Conservation (phyloP, 208 protist species). For the Trypanosoma melophagium region DNA sequence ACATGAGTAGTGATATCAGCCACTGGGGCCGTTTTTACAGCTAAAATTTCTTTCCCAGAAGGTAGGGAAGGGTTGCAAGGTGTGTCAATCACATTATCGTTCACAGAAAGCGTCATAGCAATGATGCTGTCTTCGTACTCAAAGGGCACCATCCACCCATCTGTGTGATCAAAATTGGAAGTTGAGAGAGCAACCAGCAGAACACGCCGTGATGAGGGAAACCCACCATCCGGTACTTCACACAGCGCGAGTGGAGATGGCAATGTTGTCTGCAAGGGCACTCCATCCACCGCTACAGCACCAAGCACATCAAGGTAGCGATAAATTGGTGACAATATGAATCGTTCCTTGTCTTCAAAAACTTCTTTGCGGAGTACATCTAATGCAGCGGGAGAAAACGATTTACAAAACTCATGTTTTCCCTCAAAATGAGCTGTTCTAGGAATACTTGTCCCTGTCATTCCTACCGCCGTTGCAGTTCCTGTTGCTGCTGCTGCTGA, state of each 20-base stretch:
- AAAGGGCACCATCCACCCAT: conserved; percentile 74
- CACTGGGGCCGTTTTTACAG: conserved; percentile 56
- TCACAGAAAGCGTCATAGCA: conserved; percentile 71
- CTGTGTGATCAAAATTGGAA: conserved; percentile 48
- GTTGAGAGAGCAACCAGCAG: conserved; percentile 64
- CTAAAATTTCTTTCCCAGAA: conserved; percentile 52
- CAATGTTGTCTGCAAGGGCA: conserved; percentile 51
- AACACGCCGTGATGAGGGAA: conserved; percentile 50
- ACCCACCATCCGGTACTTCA: conserved; percentile 41
- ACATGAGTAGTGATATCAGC: conserved; percentile 67
- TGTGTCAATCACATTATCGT: conserved; percentile 39
- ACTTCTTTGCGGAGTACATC: conserved; percentile 66
- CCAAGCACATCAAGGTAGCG: conserved; percentile 73
- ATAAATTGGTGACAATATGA: conserved; percentile 73
- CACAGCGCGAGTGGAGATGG: conserved; percentile 46
- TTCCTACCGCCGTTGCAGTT: no score
- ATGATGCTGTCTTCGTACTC: conserved; percentile 46
- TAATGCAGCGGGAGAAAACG: conserved; percentile 41
- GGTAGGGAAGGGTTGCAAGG: conserved; percentile 59
- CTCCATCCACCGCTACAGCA: conserved; percentile 63
- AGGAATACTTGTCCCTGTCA: no score
- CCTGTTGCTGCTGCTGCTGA: no score
- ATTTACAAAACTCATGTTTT: conserved; percentile 32
- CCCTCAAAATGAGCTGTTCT: no score
- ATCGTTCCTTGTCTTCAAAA: conserved; percentile 54